Base-by-base conservation (phyloP, 371 early-diverging fungal genomes). In the Mortierella sp. region DNA sequence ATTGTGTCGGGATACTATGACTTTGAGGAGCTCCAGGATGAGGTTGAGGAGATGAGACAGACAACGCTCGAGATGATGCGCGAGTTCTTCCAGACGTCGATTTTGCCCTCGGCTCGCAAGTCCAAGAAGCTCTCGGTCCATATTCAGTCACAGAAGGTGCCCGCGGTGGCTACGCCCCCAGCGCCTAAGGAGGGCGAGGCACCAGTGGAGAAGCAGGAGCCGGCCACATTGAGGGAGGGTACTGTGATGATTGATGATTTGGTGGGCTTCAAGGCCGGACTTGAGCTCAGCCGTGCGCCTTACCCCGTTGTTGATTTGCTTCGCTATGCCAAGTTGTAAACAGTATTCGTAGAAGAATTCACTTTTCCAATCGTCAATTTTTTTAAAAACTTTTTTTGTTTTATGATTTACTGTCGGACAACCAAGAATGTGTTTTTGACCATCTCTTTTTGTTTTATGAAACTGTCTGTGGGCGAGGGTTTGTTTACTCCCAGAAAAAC, bases 1-100 rank as follows among this genome's bases (percentile, higher is more conserved):
- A 95, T 99, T 51, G 86, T 88, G 49, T 93, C 94, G 1, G 94
- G 94, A 3, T 96, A 95, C 87, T 97, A 96, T 88, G 96, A 97
- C 76, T 98, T 98, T 90, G 95, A 96, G 56, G 93, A 93, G 84
- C 82, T 90, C 49, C 86, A 86, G 51, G 89, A 88, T 51, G 95
- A 94, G 49, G 93, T 93, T 18, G 87, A 84, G 21, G 90, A 93
- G 80, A 89, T 96, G 73, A 88, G 88, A 43, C 76, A 56, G 44
- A 88, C 93, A 44, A 79, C 84, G 10, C 83, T 91, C 76, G 88
- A 86, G 0, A 88, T 88, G 18, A 80, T 94, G n/a, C 78, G 95
- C 1, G 89, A 83, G 32, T 96, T 96, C 82, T 94, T 92, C 84
- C 88, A 91, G 12, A 75, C 79, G 43, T 88, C 90, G 46, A 91